Evolutionary conservation across 345 rosid genomes (phyloP).

Genomic region (Salix viminalis): DNA sequence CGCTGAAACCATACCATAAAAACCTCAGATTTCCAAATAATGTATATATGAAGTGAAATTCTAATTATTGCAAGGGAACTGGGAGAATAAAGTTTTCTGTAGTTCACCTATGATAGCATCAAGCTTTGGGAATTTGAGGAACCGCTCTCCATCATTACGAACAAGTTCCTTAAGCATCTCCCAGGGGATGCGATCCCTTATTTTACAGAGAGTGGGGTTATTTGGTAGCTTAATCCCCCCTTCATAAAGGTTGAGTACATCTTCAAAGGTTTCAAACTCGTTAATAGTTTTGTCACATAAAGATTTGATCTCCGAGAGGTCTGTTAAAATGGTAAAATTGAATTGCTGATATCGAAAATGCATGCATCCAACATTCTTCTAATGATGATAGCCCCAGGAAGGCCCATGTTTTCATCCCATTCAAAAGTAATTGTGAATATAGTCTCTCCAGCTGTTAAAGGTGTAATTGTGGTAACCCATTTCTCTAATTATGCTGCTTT

Average conservation of each 20-base stretch:
- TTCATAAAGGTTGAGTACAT: constrained; percentile 63
- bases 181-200: constrained; percentile 71
- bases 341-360: constrained; percentile 2
- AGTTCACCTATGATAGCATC: constrained; percentile 72
- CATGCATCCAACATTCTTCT: constrained; percentile 1
- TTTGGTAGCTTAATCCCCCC: constrained; percentile 52
- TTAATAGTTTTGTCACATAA: constrained; percentile 68
- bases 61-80: background rate
- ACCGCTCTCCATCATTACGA: constrained; percentile 70
- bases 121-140: constrained; percentile 73
- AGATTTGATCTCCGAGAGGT: constrained; percentile 66
- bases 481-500: constrained; percentile 62
- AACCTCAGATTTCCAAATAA: background rate
- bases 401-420: constrained; percentile 63
- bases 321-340: constrained; percentile 27
- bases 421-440: constrained; percentile 48
- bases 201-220: constrained; percentile 28
- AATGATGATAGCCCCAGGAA: constrained; percentile 66
- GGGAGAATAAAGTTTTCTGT: background rate
- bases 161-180: constrained; percentile 81
- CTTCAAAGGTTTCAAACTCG: constrained; percentile 75
- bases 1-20: constrained; percentile 28
- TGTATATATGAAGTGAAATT: background rate
- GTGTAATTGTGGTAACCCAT: constrained; percentile 46
- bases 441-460: constrained; percentile 51